These are phyloP conservation scores for Yamadazyma akitaensis DNA, from an alignment of 805 yeast genomes.

Conservation along the genomic window DNA sequence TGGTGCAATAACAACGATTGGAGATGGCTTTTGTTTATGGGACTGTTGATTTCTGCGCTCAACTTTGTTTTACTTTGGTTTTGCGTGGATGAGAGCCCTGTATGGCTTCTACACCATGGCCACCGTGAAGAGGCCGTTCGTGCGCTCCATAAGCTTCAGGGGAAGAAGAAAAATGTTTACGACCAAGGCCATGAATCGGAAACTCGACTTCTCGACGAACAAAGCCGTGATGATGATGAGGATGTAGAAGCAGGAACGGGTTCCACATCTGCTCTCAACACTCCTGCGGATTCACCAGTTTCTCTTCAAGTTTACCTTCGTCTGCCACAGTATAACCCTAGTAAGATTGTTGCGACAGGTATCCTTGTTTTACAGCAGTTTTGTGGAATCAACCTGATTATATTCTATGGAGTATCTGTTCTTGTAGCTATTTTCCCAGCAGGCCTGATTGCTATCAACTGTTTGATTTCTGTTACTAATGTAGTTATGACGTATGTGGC, in stretches of 20 bases:
- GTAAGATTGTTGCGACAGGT: conserved; percentile 64
- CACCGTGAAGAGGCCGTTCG: conserved; percentile 37
- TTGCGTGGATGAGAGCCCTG: conserved; percentile 71
- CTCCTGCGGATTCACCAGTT: conserved; percentile 14
- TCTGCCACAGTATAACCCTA: conserved; percentile 49
- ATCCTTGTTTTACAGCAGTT: conserved; percentile 85
- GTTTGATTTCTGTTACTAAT: conserved; percentile 72
- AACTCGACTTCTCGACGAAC: conserved; percentile 7
- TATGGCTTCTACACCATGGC: conserved; percentile 66
- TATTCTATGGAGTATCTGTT: conserved; percentile 89
- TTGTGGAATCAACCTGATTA: conserved; percentile 88
- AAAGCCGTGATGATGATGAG: conserved; percentile 4
- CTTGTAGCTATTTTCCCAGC: conserved; percentile 69
- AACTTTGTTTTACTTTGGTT: conserved; percentile 41
- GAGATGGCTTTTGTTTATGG: conserved; percentile 69
- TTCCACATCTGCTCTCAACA: background rate
- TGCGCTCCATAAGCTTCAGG: conserved; percentile 35
- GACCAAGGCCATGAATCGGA: background rate
- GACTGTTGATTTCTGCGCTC: conserved; percentile 49
- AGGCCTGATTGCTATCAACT: conserved; percentile 67
- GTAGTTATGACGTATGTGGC: conserved; percentile 69
- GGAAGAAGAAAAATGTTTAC: conserved; percentile 24
- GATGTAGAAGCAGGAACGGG: background rate
- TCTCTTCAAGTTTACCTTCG: conserved; percentile 45
- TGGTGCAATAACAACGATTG: conserved; percentile 68